Percentiles rank a stretch among this genome's conserved stretches.
phyloP scores from a whole-genome alignment of 805 yeast species.

The Candida coquimbonensis region DNA sequence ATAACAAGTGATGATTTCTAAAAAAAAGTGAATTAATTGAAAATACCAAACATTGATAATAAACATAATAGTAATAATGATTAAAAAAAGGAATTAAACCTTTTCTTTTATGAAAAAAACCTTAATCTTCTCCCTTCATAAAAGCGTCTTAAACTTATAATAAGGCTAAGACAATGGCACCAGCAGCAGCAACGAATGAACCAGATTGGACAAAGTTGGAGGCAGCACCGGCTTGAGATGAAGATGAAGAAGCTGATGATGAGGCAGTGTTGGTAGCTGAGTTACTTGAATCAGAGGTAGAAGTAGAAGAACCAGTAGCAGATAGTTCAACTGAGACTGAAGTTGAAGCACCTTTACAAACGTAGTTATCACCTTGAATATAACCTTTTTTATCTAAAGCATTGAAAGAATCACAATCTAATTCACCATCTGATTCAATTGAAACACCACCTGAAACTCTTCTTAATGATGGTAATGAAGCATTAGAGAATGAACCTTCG shows the following conservation, averaged over 20 bases:
- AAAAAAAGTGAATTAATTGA: no score
- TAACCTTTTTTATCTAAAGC: conserved; percentile 67
- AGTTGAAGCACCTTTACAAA: conserved; percentile 58
- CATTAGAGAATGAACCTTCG: conserved; percentile 73
- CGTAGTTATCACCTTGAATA: conserved; percentile 85
- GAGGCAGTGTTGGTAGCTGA: conserved; percentile 17
- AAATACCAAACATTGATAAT: no score
- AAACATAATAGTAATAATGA: no score
- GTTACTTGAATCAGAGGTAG: conserved; percentile 17
- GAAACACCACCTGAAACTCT: conserved; percentile 90
- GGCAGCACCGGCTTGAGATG: conserved; percentile 29
- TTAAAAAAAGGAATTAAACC: no score
- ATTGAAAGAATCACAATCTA: conserved; percentile 76
- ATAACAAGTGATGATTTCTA: no score
- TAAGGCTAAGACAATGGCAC: conserved; percentile 34
- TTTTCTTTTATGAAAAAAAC: no score
- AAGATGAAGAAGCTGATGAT: conserved; percentile 16
- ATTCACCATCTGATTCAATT: conserved; percentile 68
- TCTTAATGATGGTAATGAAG: conserved; percentile 64
- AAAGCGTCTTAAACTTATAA: conserved; percentile 29
- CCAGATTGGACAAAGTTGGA: conserved; percentile 38
- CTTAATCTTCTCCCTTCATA: not conserved
- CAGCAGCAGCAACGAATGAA: conserved; percentile 43
- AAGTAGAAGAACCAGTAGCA: conserved; percentile 22
- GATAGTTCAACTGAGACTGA: conserved; percentile 37